Percentiles rank a stretch among this genome's conserved stretches.
These are phyloP conservation scores for Teunomyces atbi DNA, from an alignment of 805 yeast genomes.

Conservation along the genomic window DNA sequence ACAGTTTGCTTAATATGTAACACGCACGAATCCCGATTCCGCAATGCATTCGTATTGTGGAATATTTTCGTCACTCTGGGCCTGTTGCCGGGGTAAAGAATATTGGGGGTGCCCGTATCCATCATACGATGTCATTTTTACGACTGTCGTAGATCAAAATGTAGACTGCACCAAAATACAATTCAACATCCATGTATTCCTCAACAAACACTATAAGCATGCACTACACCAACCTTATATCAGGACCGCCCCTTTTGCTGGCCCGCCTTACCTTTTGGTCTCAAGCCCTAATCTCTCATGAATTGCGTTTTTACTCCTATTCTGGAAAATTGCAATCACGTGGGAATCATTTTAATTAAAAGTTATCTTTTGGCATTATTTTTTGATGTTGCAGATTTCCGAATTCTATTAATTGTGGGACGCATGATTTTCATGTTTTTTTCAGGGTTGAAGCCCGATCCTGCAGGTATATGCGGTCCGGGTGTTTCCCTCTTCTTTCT, in stretches of 20 bases:
- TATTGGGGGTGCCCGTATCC: neutral
- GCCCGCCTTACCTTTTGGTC: neutral
- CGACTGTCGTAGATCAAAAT: neutral
- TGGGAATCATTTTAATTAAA: neutral
- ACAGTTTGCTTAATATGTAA: too few species aligned
- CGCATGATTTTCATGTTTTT: neutral
- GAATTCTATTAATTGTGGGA: neutral
- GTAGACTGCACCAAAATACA: too few species aligned
- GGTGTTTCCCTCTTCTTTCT: neutral
- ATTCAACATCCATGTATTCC: too few species aligned
- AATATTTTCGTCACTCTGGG: neutral
- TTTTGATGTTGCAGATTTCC: neutral
- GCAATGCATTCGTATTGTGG: too few species aligned
- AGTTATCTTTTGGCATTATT: neutral
- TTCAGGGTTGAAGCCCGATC: conserved; percentile 5
- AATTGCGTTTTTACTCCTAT: neutral
- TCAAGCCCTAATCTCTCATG: neutral
- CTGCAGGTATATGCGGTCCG: neutral
- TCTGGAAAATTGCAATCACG: neutral
- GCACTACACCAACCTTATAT: too few species aligned
- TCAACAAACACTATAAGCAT: too few species aligned
- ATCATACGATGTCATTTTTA: too few species aligned
- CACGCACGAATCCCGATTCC: too few species aligned
- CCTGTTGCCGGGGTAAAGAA: neutral
- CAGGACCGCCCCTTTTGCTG: neutral